Evolutionary conservation across 495 filamentous ascomycete species (phyloP), one percentile per base, ranked within the genome.

Genomic region (Xylaria nigripes): DNA sequence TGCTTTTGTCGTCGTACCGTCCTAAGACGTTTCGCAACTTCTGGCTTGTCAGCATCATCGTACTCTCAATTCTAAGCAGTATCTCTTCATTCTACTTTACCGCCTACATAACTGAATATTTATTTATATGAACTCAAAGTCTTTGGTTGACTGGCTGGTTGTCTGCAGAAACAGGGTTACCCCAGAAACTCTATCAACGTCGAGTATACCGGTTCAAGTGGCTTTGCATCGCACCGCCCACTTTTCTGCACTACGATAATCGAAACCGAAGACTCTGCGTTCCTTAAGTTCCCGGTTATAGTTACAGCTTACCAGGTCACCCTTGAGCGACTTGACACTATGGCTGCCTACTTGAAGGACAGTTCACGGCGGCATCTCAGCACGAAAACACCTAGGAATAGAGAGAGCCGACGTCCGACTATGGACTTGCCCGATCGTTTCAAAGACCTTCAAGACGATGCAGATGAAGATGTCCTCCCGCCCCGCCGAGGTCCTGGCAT

Each of bases 351-450:
- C 15, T 51, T 36, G 27, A 55, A 59, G 16, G 61, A 68, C n/a
- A 49, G 44, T 24, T 40, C 52, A 27, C 59, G 50, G 6, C 65
- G 69, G 45, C 71, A 66, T 46, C 58, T 70, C 6, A 69, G 67
- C 24, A 68, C 80, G 42, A 84, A 79, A 67, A 68, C 85, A 49
- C 78, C 77, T n/a, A 84, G 82, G 68, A 79, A 74, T 51, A 78
- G 70, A 61, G 77, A 82, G 34, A 68, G 71, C 22, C 80, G 83
- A 46, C 71, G 76, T 24, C 73, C 79, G 29, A 82, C 85, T 2
- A 80, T 87, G 74, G 82, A 86, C 54, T 73, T 93, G 19, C 90
- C 90, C 16, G 89, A 92, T 15, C 83, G 83, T 22, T 79, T 95
- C 45, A 81, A 79, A 63, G 82, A 88, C 64, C 82, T 83, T 36